Evolutionary conservation across 2,329 filamentous ascomycete species (phyloP), one percentile per base, ranked within the genome.

Genomic region (Coniochaeta ligniaria): DNA sequence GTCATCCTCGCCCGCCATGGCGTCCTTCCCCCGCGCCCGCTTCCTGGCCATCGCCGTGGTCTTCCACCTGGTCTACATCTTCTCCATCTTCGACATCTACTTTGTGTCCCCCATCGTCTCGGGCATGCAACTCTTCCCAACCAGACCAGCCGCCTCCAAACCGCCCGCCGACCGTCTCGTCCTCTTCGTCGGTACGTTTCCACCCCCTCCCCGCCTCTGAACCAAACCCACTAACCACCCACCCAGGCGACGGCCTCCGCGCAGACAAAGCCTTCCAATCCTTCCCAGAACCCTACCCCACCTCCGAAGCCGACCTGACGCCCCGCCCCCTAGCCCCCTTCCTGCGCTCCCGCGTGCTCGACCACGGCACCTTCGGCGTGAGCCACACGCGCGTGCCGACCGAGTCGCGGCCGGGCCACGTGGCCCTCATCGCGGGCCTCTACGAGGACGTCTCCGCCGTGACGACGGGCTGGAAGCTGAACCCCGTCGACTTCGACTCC

Each of bases 371-470:
- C 1, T 99, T 99, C 73, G 95, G 95, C 38, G 92, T 99, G 43
- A 98, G 94, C 2, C 95, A 99, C 74, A 99, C 95, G 7, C 88
- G 95, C 57, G 94, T 99, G 1, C 95, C 95, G 8, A 99, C 95
- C 24, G 95, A 99, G 75, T 99, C 95, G 20, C 86, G 95, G 22
- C 95, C 95, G 0, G 95, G 95, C 17, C 95, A 99, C 79, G 95
- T 99, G 61, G 96, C 95, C 38, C 83, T 99, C 60, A 99, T 99
- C 69, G 95, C 95, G 7, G 95, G 95, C 5, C 78, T 99, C 41
- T 99, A 99, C 72, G 95, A 99, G 75, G 95, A 99, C 79, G 95
- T 99, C 1, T 98, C 95, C 36, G 90, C 95, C 2, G 95, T 99
- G 22, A 96, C 90, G 33, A 99, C 96, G 1, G 95, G 95, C 17